Evolutionary conservation across 2,329 filamentous ascomycete genomes (phyloP).

Genomic region (Aspergillus puulaauensis): DNA sequence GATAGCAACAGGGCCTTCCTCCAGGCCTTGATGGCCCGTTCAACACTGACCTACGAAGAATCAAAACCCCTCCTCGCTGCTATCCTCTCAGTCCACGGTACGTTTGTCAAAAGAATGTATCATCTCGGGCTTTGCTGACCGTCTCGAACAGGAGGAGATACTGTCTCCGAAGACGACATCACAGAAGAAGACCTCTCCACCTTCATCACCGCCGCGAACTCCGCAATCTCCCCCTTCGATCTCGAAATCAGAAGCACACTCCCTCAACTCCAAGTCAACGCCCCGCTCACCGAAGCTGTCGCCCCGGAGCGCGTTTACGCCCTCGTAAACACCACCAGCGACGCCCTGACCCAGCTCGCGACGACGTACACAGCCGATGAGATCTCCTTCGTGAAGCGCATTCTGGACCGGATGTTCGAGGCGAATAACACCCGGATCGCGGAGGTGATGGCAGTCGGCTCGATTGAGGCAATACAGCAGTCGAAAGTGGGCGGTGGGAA

Average conservation of each 20-base stretch:
- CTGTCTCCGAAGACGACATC: conserved; percentile 61
- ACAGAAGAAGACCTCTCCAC: conserved; percentile 66
- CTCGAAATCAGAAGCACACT: conserved; percentile 77
- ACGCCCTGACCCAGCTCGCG: conserved; percentile 81
- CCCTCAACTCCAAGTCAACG: conserved; percentile 60
- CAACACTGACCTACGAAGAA: conserved; percentile 73
- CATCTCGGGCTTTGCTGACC: background rate
- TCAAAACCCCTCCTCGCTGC: conserved; percentile 72
- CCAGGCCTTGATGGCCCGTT: conserved; percentile 79
- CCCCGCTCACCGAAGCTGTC: conserved; percentile 4
- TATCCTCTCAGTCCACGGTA: conserved; percentile 65
- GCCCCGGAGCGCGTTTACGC: conserved; percentile 66
- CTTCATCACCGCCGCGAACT: conserved; percentile 70
- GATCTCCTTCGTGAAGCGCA: conserved; percentile 81
- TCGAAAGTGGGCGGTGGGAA: conserved; percentile 45
- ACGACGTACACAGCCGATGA: conserved; percentile 80
- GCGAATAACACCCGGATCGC: conserved; percentile 75
- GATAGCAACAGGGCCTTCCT: conserved; percentile 83
- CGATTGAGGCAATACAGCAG: conserved; percentile 75
- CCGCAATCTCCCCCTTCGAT: conserved; percentile 75
- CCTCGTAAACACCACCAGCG: conserved; percentile 83
- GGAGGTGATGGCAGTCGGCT: conserved; percentile 79
- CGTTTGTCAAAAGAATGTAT: background rate
- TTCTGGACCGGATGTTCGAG: conserved; percentile 91
- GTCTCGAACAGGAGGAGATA: conserved; percentile 42